These are phyloP conservation scores for Entomortierella beljakovae DNA, from an alignment of 192 early-diverging fungal species.

Conservation along the genomic window DNA sequence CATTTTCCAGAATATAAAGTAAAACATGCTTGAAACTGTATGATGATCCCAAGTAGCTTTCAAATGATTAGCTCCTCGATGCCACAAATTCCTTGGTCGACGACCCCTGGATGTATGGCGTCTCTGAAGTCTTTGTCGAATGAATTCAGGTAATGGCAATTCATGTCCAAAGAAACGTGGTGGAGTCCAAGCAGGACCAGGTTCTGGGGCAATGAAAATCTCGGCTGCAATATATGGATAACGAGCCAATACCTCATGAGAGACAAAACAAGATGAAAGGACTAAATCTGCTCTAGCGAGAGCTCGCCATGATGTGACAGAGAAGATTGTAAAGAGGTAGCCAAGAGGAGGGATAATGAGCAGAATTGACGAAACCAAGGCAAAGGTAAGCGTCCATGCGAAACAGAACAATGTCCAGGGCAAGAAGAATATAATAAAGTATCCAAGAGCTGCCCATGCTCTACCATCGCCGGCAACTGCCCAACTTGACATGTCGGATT, in stretches of 20 bases:
- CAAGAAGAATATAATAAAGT: constrained; percentile 18
- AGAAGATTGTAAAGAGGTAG: constrained; percentile 21
- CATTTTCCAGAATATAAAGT: constrained; percentile 50
- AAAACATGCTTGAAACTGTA: constrained; percentile 22
- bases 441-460: constrained; percentile 24
- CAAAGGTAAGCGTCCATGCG: constrained; percentile 14
- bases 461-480: constrained; percentile 24
- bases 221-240: constrained; percentile 15
- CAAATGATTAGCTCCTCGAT: constrained; percentile 21
- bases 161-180: constrained; percentile 17
- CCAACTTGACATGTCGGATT: constrained; percentile 18
- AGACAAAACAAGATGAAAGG: constrained; percentile 21
- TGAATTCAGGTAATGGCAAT: constrained; percentile 26
- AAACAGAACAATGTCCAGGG: constrained; percentile 48
- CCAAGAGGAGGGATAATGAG: constrained; percentile 45
- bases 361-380: not conserved
- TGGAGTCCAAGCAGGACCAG: constrained; percentile 22
- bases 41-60: constrained; percentile 18
- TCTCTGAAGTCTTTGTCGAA: not conserved
- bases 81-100: constrained; percentile 41
- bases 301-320: constrained; percentile 38
- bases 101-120: constrained; percentile 17
- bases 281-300: constrained; percentile 31
- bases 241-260: not conserved
- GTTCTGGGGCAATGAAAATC: constrained; percentile 30